These are phyloP conservation scores for Leccinum uliginosum DNA, from an alignment of 768 basidiomycete genomes.

Conservation along the genomic window DNA sequence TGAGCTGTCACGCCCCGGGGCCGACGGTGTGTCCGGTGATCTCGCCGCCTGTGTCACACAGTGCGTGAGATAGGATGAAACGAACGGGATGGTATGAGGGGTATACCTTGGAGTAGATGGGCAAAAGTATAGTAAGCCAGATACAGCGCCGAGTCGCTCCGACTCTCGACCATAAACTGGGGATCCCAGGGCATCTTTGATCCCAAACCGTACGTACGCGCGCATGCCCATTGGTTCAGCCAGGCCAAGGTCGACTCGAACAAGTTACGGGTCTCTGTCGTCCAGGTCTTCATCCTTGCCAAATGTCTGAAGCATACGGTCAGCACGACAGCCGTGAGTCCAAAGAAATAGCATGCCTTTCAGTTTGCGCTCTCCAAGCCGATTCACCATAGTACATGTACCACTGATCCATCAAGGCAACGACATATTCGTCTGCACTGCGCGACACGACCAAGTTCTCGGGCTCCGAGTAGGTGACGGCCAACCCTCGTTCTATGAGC, in stretches of 20 bases:
- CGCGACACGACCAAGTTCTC: conserved; percentile 86
- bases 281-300: conserved; percentile 85
- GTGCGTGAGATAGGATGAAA: conserved; percentile 8
- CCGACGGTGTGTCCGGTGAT: conserved; percentile 79
- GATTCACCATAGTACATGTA: conserved; percentile 96
- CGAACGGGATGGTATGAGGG: too few species aligned
- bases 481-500: conserved; percentile 74
- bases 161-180: conserved; percentile 91
- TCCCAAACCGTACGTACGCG: conserved; percentile 94
- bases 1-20: conserved; percentile 81
- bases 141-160: conserved; percentile 97
- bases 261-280: conserved; percentile 83
- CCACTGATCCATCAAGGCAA: conserved; percentile 99
- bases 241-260: conserved; percentile 91
- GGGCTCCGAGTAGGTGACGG: conserved; percentile 92
- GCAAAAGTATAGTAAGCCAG: conserved; percentile 97
- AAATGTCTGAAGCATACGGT: conserved; percentile 50
- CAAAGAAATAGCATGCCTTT: conserved; percentile 52
- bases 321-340: conserved; percentile 4
- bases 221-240: conserved; percentile 99
- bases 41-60: conserved; percentile 51
- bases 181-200: conserved; percentile 96
- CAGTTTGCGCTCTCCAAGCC: conserved; percentile 78
- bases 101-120: conserved; percentile 83
- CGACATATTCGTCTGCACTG: conserved; percentile 95